Evolutionary conservation across 768 basidiomycete species (phyloP), one percentile per base, ranked within the genome.

Genomic region (Rhizopogon vinicolor): DNA sequence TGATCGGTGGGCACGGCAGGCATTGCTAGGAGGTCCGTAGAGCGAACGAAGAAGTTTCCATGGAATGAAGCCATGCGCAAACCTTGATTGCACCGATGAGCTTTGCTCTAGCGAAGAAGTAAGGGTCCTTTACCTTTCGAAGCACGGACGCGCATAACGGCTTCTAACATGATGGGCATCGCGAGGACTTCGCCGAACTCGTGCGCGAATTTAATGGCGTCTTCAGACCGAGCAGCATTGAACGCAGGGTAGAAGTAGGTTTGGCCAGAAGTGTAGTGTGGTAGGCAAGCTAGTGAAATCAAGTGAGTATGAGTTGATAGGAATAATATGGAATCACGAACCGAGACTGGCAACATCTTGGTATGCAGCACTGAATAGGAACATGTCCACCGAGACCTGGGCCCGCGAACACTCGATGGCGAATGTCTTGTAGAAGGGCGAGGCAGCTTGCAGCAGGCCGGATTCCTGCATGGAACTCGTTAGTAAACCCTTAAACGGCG

Each of bases 241-340:
- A 99, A 99, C 3, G 93, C 93, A 41, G 96, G 97, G 70, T 98
- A 99, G 68, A 95, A 95, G 76, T 93, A 98, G 0, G 95, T 97
- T 70, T 98, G 93, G 41, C 97, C 97, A 53, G 94, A 92, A 9
- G 97, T 99, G 71, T 99, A 98, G 65, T 95, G 91, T 22, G 97
- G 97, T 16, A 99, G 78, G 66, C 85, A 93, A 12, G 91, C 93
- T 94, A n/a, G 35, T 10, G 19, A 37, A 49, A 49, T 55, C 29
- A 53, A 18, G 33, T 41, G 50, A 35, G 12, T 31, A 28, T 63
- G 45, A n/a, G 37, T 40, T 19, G 31, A 29, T 19, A 44, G 39
- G 54, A 6, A 54, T 1, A 25, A 7, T 52, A 3, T 9, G 55
- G 16, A 3, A 22, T 29, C 49, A 59, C 80, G 45, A 66, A 92